A percentile compares a stretch with the other conserved stretches of the same genome.
These are phyloP conservation scores for Sarcomyxa edulis DNA, from an alignment of 768 basidiomycete species.

Conservation along the genomic window DNA sequence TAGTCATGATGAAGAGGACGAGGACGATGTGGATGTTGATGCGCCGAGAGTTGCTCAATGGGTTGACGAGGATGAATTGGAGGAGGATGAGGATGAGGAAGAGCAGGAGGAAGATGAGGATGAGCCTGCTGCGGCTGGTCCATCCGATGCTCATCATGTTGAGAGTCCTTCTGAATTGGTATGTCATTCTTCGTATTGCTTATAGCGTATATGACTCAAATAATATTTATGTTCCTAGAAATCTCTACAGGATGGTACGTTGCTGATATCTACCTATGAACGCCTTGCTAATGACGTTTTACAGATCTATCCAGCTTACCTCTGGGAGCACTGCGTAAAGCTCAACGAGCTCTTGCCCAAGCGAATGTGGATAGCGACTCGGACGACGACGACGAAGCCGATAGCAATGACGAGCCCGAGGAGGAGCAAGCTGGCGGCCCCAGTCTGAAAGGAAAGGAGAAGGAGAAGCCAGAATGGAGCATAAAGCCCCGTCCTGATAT, in stretches of 20 bases:
- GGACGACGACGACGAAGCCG: constrained; percentile 26
- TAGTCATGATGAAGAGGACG: constrained; percentile 13
- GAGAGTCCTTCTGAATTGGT: constrained; percentile 26
- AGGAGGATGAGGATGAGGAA: constrained; percentile 31
- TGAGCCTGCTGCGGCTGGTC: no score
- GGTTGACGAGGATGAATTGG: constrained; percentile 45
- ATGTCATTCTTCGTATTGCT: constrained; percentile 8
- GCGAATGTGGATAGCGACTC: constrained; percentile 33
- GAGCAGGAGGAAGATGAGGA: constrained; percentile 21
- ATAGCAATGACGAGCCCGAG: constrained; percentile 16
- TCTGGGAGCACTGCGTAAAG: constrained; percentile 58
- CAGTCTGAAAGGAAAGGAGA: constrained; percentile 25
- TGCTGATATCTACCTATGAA: no score
- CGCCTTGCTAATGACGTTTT: no score
- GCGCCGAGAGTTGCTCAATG: constrained; percentile 58
- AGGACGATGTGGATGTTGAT: constrained; percentile 40
- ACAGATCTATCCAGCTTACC: constrained; percentile 58
- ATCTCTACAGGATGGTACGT: constrained; percentile 10
- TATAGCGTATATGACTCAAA: neutral
- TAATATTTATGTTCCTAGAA: constrained; percentile 6
- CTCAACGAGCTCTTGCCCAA: constrained; percentile 50
- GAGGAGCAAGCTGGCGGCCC: constrained; percentile 8
- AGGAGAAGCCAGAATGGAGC: constrained; percentile 35
- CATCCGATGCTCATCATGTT: no score
- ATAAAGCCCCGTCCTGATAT: constrained; percentile 38